phyloP scores from a whole-genome alignment of 768 basidiomycete genomes.

The Plicaturopsis crispa region DNA sequence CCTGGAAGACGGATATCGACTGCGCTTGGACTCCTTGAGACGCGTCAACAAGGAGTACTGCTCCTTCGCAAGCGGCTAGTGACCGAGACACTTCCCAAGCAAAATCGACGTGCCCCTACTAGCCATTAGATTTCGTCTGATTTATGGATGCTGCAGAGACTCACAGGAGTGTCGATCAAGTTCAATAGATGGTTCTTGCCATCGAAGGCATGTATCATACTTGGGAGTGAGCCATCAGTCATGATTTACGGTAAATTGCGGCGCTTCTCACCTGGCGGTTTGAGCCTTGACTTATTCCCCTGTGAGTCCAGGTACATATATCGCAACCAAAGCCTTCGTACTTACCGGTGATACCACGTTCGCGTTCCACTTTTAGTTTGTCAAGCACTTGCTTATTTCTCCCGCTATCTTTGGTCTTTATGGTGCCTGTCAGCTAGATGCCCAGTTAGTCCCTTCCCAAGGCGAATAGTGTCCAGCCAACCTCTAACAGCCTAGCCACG shows the following conservation, averaged over 20 bases:
- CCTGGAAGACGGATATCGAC: conserved; percentile 90
- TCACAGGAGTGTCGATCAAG: conserved; percentile 90
- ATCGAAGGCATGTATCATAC: conserved; percentile 69
- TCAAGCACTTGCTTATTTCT: conserved; percentile 83
- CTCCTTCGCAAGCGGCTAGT: conserved; percentile 86
- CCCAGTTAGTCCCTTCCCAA: conserved; percentile 12
- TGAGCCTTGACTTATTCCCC: conserved; percentile 78
- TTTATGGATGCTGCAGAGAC: conserved; percentile 11
- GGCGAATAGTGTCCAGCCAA: no score
- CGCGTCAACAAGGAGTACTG: conserved; percentile 76
- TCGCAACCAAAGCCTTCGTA: conserved; percentile 5
- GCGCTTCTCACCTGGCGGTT: conserved; percentile 62
- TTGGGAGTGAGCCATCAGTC: conserved; percentile 17
- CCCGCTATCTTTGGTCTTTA: conserved; percentile 53
- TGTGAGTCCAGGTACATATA: neutral
- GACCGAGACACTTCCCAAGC: conserved; percentile 94
- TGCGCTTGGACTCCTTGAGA: conserved; percentile 98
- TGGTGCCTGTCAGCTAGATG: conserved; percentile 79
- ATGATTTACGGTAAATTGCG: conserved; percentile 1
- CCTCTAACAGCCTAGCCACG: conserved; percentile 71
- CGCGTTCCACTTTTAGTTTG: conserved; percentile 94
- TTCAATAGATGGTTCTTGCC: conserved; percentile 72
- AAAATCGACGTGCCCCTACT: conserved; percentile 93
- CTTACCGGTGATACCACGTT: conserved; percentile 90
- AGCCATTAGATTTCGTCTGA: conserved; percentile 1